Conservation (phyloP, 768 basidiomycete species). For the Chalciporus pseudorubinellus region DNA sequence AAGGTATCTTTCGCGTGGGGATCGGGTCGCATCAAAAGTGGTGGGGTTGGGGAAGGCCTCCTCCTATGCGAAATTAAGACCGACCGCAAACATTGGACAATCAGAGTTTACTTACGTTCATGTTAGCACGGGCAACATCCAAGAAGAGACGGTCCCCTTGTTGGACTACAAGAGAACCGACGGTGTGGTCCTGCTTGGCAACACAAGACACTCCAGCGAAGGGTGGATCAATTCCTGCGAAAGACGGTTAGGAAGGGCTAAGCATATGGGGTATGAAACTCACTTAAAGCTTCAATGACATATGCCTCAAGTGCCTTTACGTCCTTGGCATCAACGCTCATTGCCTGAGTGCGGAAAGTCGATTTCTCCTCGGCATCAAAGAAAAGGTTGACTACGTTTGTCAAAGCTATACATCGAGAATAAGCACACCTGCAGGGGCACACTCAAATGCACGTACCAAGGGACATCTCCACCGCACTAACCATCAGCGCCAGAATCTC, state of each 20-base stretch:
- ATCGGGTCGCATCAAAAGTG: conserved; percentile 44
- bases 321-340: conserved; percentile 32
- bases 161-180: conserved; percentile 43
- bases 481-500: conserved; percentile 71
- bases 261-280: conserved; percentile 27
- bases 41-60: conserved; percentile 50
- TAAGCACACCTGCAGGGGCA: not conserved
- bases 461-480: conserved; percentile 63
- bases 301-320: conserved; percentile 49
- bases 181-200: conserved; percentile 42
- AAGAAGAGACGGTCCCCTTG: conserved; percentile 60
- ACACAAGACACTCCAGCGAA: conserved; percentile 68
- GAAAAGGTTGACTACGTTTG: conserved; percentile 65
- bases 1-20: conserved; percentile 44
- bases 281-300: conserved; percentile 68
- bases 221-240: conserved; percentile 65
- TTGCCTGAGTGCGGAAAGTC: conserved; percentile 36
- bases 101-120: conserved; percentile 46
- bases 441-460: conserved; percentile 42
- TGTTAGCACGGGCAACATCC: conserved; percentile 54
- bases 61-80: conserved; percentile 35
- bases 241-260: conserved; percentile 3
- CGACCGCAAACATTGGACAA: not conserved
- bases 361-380: conserved; percentile 48
- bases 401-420: conserved; percentile 43